Evolutionary conservation across 2,329 filamentous ascomycete genomes (phyloP).

Genomic region (Myriosclerotinia duriaeana): DNA sequence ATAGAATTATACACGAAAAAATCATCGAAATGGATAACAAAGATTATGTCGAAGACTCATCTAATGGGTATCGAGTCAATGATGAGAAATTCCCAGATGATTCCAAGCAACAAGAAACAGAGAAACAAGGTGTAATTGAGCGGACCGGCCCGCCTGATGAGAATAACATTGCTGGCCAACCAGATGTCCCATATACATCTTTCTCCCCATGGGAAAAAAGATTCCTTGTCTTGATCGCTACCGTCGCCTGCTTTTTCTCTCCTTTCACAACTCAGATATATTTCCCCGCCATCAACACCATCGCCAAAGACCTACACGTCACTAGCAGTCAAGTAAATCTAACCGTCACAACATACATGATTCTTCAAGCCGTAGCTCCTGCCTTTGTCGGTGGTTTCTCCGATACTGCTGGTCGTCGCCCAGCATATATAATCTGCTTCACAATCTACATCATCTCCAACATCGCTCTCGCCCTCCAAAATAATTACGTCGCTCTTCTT

Average conservation of each 20-base stretch:
- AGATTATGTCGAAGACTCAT: not conserved
- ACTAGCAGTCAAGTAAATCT: constrained; percentile 43
- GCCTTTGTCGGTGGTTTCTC: constrained; percentile 56
- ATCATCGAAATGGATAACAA: not conserved
- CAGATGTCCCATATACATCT: constrained; percentile 37
- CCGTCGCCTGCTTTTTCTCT: constrained; percentile 28
- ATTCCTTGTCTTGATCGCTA: constrained; percentile 46
- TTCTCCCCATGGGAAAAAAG: constrained; percentile 42
- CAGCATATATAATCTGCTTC: constrained; percentile 55
- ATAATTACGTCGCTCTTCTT: constrained; percentile 51
- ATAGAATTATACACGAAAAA: not conserved
- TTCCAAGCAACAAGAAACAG: not conserved
- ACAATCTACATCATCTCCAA: constrained; percentile 54
- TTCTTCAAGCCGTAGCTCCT: constrained; percentile 59
- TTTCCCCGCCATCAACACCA: constrained; percentile 52
- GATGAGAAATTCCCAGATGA: not conserved
- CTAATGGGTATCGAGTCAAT: not conserved
- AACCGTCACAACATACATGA: constrained; percentile 45
- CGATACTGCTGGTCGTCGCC: constrained; percentile 54
- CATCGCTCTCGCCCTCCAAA: constrained; percentile 53
- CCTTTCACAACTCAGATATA: constrained; percentile 54
- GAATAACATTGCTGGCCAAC: not conserved
- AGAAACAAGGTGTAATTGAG: not conserved
- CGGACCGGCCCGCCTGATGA: not conserved
- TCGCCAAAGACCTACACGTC: constrained; percentile 51